Conservation (phyloP, 768 basidiomycete species). For the Fomitopsis serialis region DNA sequence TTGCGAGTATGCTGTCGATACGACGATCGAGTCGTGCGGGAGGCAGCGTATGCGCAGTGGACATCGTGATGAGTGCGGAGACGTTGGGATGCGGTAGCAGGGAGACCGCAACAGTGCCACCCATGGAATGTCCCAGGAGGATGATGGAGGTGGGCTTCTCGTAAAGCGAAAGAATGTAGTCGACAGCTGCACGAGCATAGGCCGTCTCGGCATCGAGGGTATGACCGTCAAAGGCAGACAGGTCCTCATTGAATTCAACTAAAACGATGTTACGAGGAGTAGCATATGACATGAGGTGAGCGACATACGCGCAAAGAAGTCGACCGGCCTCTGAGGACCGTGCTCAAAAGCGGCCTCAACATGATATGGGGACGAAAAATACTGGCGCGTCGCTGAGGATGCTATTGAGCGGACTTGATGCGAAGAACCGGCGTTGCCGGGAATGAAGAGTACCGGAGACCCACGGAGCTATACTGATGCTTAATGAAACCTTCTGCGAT, state of each 20-base stretch:
- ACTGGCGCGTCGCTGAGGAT: constrained; percentile 82
- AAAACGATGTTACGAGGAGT: not conserved
- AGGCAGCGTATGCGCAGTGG: constrained; percentile 83
- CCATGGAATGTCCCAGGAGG: constrained; percentile 95
- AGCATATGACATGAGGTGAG: not conserved
- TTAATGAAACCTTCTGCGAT: constrained; percentile 12
- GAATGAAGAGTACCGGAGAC: constrained; percentile 90
- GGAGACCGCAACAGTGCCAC: constrained; percentile 83
- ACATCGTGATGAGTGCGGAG: constrained; percentile 89
- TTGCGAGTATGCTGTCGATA: constrained; percentile 68
- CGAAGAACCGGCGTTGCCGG: constrained; percentile 95
- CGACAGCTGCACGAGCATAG: constrained; percentile 67
- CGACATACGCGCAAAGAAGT: constrained; percentile 78
- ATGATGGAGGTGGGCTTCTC: constrained; percentile 56
- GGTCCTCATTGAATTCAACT: constrained; percentile 97
- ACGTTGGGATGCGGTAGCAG: constrained; percentile 65
- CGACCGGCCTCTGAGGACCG: constrained; percentile 50
- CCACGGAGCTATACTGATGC: constrained; percentile 35
- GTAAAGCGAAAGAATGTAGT: constrained; percentile 78
- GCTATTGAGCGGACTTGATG: constrained; percentile 94
- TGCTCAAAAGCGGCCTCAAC: constrained; percentile 49
- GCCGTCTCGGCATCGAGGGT: constrained; percentile 79
- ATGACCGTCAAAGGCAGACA: constrained; percentile 90
- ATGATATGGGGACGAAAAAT: constrained; percentile 54
- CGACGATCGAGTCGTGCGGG: constrained; percentile 84